Evolutionary conservation across 768 basidiomycete genomes (phyloP), one percentile per base, ranked within the genome.

Genomic region (Psilocybe azurescens): DNA sequence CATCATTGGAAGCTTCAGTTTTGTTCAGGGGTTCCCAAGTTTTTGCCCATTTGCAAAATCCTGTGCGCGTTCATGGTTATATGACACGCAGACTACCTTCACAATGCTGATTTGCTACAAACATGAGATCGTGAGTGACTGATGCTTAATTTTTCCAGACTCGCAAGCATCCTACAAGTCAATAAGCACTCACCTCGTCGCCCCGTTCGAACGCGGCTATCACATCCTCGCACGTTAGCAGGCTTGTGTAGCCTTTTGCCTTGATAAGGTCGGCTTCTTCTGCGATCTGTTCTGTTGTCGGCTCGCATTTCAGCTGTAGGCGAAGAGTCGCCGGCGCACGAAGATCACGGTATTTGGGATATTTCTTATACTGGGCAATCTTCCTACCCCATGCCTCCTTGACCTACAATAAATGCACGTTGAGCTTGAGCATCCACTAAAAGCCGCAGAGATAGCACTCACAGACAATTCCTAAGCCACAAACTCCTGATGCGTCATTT

Each of bases 401-500:
- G 3, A 65, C 60, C 64, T 65, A 8, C 2, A 39, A 5, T 10
- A 20, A 18, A 24, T 24, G 2, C 24, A 24, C 24, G 24, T 28
- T 14, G 29, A 44, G 16, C 41, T 11, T 24, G 29, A 24, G 24
- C 24, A 38, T 41, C 4, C 9, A 48, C 10, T 29, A 30, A 16
- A 53, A 18, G 11, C 41, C 5, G 5, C 14, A 16, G 41, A 49
- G 13, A 30, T 33, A 5, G 39, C 14, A 18, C 59, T 53, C 24
- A 59, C 62, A 13, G 55, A 38, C 10, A 33, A 36, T 13, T 52
- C 32, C 14, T 67, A 61, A 18, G 50, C 13, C 0, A 47, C 24
- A 53, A 68, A 68, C 33, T 68, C 64, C 9, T 64, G 53, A 3
- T 30, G 47, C 3, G 54, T 41, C 59, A 68, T 56, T 16, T n/a